Evolutionary conservation across 2,329 filamentous ascomycete genomes (phyloP).

Genomic region (Diaporthe ampelina): DNA sequence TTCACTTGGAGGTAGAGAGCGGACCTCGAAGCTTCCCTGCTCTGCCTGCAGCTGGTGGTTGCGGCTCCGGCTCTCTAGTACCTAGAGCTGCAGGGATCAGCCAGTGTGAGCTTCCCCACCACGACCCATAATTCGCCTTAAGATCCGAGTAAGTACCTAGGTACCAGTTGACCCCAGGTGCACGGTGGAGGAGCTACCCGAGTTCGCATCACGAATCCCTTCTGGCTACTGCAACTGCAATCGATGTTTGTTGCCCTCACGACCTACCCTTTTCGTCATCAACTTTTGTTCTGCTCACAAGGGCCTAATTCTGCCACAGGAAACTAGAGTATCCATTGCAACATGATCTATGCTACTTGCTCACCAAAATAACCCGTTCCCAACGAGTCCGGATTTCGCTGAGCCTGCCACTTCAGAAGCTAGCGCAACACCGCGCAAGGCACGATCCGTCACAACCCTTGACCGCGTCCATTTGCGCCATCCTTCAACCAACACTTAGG

Average conservation of each 20-base stretch:
- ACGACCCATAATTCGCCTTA: neutral
- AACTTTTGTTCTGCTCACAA: neutral
- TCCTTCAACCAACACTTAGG: neutral
- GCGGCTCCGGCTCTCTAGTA: neutral
- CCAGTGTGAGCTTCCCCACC: neutral
- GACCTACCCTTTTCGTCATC: neutral
- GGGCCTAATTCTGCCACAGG: neutral
- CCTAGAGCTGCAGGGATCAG: constrained; percentile 6
- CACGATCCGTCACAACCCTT: neutral
- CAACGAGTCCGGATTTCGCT: neutral
- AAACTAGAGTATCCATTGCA: neutral
- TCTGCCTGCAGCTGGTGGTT: constrained; percentile 2
- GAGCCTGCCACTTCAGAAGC: neutral
- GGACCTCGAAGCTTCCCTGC: constrained; percentile 9
- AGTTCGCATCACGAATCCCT: neutral
- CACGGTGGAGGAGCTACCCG: constrained; percentile 5
- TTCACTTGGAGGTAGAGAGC: neutral
- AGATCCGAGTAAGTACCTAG: neutral
- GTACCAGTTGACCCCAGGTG: constrained; percentile 22
- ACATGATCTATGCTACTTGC: constrained; percentile 3
- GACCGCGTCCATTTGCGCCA: neutral
- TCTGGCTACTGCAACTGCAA: neutral
- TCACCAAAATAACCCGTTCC: neutral
- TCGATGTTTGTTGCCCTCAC: neutral
- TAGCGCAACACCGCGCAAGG: constrained; percentile 14